phyloP scores from a whole-genome alignment of 2,329 filamentous ascomycete genomes.

The Ophioceras dolichostomum region DNA sequence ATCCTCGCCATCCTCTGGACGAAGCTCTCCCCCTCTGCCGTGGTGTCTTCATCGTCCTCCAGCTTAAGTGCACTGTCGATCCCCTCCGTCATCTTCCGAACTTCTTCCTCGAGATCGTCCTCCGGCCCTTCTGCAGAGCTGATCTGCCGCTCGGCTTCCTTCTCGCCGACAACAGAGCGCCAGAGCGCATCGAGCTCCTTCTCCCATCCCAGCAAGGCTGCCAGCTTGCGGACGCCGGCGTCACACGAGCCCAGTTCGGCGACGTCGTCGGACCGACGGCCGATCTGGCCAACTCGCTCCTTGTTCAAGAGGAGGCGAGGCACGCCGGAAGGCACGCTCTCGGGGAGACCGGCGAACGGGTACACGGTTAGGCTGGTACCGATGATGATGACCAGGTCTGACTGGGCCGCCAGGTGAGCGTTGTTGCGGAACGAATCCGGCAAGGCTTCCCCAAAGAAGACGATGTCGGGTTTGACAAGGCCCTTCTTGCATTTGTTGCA shows the following conservation, averaged over 20 bases:
- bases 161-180: conserved; percentile 52
- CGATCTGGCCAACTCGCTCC: conserved; percentile 70
- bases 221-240: conserved; percentile 63
- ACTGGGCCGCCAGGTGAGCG: conserved; percentile 38
- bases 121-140: conserved; percentile 15
- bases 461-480: conserved; percentile 96
- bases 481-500: conserved; percentile 60
- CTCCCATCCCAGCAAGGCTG: conserved; percentile 70
- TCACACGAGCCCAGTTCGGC: conserved; percentile 76
- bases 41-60: conserved; percentile 3
- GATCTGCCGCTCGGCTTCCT: conserved; percentile 39
- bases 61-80: conserved; percentile 15
- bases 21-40: too few relatives aligned
- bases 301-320: conserved; percentile 82
- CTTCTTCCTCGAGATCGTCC: conserved; percentile 20
- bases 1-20: too few relatives aligned
- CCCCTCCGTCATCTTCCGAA: conserved; percentile 19
- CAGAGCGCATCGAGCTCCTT: conserved; percentile 72
- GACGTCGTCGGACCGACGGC: conserved; percentile 71
- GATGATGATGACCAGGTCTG: conserved; percentile 74
- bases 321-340: conserved; percentile 42
- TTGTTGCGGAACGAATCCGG: conserved; percentile 66
- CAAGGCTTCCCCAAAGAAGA: conserved; percentile 88
- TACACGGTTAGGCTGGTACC: conserved; percentile 82
- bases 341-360: conserved; percentile 72